Conservation (phyloP, 208 protist genomes). For the Tritrichomonas foetus region DNA sequence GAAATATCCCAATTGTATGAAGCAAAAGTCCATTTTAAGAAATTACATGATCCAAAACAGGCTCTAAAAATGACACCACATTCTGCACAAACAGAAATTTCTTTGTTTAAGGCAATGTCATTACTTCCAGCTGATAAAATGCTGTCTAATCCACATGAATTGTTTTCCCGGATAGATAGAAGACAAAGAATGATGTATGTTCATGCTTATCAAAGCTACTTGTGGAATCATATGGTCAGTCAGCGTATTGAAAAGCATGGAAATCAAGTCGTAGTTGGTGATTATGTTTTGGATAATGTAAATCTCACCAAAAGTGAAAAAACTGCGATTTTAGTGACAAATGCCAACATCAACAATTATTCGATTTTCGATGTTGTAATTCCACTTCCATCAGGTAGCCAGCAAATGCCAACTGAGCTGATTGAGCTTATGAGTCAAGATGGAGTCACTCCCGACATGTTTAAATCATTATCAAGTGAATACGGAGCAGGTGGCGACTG, state of each 20-base stretch:
- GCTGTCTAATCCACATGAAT: background rate
- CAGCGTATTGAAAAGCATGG: background rate
- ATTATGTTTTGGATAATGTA: background rate
- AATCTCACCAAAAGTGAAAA: background rate
- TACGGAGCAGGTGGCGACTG: background rate
- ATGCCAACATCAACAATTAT: background rate
- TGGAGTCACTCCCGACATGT: background rate
- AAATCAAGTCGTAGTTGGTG: background rate
- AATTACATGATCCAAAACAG: background rate
- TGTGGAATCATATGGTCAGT: background rate
- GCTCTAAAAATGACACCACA: background rate
- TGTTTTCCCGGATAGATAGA: background rate
- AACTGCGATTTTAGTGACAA: background rate
- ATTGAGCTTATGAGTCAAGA: background rate
- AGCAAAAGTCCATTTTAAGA: background rate
- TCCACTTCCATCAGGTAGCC: background rate
- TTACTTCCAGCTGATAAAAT: background rate
- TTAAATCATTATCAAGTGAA: background rate
- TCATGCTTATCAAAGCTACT: conserved; percentile 17
- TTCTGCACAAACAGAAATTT: background rate
- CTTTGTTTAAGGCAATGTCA: background rate
- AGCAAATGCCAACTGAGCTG: background rate
- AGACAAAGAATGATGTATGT: background rate
- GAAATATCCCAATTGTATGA: background rate
- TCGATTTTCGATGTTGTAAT: background rate